Evolutionary conservation across 2,329 filamentous ascomycete genomes (phyloP), one percentile per base, ranked within the genome.

Genomic region (Trichoderma citrinoviride): DNA sequence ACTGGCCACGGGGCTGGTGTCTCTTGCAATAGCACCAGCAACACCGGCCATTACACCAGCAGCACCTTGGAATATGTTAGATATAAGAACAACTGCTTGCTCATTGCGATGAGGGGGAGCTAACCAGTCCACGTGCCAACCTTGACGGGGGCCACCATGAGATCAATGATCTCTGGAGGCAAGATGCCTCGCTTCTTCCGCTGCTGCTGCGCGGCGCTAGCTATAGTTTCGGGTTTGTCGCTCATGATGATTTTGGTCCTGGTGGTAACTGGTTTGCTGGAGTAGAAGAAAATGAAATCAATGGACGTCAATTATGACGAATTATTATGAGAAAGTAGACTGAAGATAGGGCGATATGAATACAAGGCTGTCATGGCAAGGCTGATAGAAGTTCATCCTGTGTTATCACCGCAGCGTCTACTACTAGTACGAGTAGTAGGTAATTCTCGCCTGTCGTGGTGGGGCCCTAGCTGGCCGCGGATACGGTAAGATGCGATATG

Each of bases 11-110:
- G 91, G 88, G 15, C 84, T 85, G 23, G 81, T 82, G 19, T 89
- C 89, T 65, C 87, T 84, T 54, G 93, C 76, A 53, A 96, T 89
- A 29, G 92, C 93, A 41, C 85, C 83, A 56, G 89, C 84, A 58
- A 90, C 88, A 41, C 90, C 90, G 60, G 86, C 81, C 33, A 90
- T 74, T 27, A 89, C 74, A 37, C 90, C 90, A 53, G 83, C 79
- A 25, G 80, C 77, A 50, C 88, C 89, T 89, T 60, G 23, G n/a
- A 33, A 33, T 12, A 25, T 68, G 67, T 74, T 37, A 73, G 68
- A 56, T 56, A 56, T 14, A 33, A 33, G 14, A 0, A 3, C 14
- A 6, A 54, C 17, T 1, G 12, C 7, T 27, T 19, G 2, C 40
- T 25, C 21, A 17, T 21, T 15, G 43, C n/a, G 46, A 47, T 43